phyloP scores from a whole-genome alignment of 768 basidiomycete species.

The Mycena floridula region DNA sequence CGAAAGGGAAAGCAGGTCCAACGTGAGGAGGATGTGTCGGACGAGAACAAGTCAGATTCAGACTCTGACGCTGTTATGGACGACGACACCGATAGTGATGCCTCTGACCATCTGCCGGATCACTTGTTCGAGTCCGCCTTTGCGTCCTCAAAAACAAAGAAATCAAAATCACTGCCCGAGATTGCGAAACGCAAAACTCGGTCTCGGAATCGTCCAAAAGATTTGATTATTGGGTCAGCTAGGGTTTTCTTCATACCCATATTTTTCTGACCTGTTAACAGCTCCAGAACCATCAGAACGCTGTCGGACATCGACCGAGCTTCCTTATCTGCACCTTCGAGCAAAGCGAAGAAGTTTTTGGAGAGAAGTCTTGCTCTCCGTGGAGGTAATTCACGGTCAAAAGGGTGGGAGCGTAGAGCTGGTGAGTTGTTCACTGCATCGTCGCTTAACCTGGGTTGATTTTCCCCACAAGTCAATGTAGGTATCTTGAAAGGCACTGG shows the following conservation, averaged over 20 bases:
- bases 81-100: conserved; percentile 14
- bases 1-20: conserved; percentile 16
- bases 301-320: conserved; percentile 23
- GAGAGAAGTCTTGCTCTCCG: conserved; percentile 45
- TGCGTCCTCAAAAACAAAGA: conserved; percentile 22
- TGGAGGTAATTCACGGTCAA: conserved; percentile 28
- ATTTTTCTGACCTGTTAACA: conserved; percentile 17
- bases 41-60: conserved; percentile 20
- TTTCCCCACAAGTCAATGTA: conserved; percentile 37
- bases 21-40: conserved; percentile 17
- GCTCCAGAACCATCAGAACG: conserved; percentile 48
- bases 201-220: conserved; percentile 31
- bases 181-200: conserved; percentile 28
- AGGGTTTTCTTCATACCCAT: background rate
- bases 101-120: conserved; percentile 55
- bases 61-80: conserved; percentile 18
- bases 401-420: conserved; percentile 54
- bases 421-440: conserved; percentile 30
- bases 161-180: conserved; percentile 14
- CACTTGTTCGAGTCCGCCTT: conserved; percentile 58
- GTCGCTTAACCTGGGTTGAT: background rate
- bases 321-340: conserved; percentile 41
- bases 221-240: conserved; percentile 49
- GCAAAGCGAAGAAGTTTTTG: conserved; percentile 45
- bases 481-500: conserved; percentile 50